Conservation (phyloP, 2,329 filamentous ascomycete species). For the Trichoderma asperellum region DNA sequence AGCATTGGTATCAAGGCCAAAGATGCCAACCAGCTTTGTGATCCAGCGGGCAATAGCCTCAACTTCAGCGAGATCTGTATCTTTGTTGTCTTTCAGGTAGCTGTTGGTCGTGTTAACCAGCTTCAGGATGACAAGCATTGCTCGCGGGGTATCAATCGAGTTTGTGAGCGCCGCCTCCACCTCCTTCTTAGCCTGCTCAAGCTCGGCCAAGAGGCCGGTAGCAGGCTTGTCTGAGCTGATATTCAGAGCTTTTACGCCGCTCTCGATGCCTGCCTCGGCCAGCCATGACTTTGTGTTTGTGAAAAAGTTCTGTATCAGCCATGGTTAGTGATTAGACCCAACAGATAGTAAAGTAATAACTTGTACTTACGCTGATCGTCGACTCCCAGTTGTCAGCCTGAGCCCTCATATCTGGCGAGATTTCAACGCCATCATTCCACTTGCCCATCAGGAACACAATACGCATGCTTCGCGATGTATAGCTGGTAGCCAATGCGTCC, state of each 20-base stretch:
- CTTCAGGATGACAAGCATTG: constrained; percentile 77
- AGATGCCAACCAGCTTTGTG: constrained; percentile 80
- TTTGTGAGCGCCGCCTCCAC: constrained; percentile 68
- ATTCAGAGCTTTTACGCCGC: constrained; percentile 45
- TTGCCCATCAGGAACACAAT: constrained; percentile 85
- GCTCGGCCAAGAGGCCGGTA: constrained; percentile 45
- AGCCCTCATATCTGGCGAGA: constrained; percentile 79
- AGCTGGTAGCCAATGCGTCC: constrained; percentile 71
- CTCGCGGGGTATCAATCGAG: constrained; percentile 84
- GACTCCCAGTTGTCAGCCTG: constrained; percentile 79
- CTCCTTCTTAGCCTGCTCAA: constrained; percentile 60
- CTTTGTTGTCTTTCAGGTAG: constrained; percentile 53
- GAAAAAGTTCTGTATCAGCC: constrained; percentile 57
- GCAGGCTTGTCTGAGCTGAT: constrained; percentile 41
- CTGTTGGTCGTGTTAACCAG: constrained; percentile 79
- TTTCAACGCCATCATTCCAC: constrained; percentile 92
- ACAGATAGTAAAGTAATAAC: too few relatives aligned
- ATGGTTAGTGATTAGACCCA: constrained; percentile 30
- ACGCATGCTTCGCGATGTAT: constrained; percentile 78
- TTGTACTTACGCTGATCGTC: constrained; percentile 63
- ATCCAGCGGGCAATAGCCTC: constrained; percentile 73
- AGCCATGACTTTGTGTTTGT: constrained; percentile 59
- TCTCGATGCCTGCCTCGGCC: constrained; percentile 47
- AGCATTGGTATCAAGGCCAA: constrained; percentile 75
- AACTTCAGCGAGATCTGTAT: constrained; percentile 51